Conservation (phyloP, 306 rosid genomes). For the Medicago ruthenica region DNA sequence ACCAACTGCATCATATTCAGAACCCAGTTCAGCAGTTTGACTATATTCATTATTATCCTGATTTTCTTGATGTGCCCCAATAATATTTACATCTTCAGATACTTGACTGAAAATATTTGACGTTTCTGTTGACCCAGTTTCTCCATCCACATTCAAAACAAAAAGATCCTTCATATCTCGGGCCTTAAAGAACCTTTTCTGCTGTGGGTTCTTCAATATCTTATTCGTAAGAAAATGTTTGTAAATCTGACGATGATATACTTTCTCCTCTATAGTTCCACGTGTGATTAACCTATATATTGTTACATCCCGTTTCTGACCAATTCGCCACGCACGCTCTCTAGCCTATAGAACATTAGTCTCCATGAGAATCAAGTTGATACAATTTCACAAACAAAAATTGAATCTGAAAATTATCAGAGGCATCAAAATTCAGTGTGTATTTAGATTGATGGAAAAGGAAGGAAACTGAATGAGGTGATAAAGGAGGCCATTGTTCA, state of each 20-base stretch:
- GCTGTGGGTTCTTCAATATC: slow-evolving; percentile 94
- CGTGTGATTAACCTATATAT: slow-evolving; percentile 92
- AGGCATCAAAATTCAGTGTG: slow-evolving; percentile 28
- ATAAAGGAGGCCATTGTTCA: slow-evolving; percentile 23
- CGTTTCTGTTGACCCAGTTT: slow-evolving; percentile 82
- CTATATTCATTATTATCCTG: slow-evolving; percentile 46
- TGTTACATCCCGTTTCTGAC: slow-evolving; percentile 95
- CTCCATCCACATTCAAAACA: slow-evolving; percentile 71
- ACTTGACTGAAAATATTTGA: slow-evolving; percentile 79
- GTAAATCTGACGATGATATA: slow-evolving; percentile 96
- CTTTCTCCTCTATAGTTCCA: slow-evolving; percentile 97
- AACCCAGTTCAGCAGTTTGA: slow-evolving; percentile 37
- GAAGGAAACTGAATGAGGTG: slow-evolving; percentile 15
- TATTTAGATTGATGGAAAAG: slow-evolving; percentile 6
- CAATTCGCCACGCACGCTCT: slow-evolving; percentile 99
- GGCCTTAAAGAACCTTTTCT: slow-evolving; percentile 94
- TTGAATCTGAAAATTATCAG: slow-evolving; percentile 26
- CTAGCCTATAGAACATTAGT: slow-evolving; percentile 65
- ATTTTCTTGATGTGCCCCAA: slow-evolving; percentile 62
- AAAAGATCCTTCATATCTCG: slow-evolving; percentile 99
- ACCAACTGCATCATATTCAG: slow-evolving; percentile 47
- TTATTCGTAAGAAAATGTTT: slow-evolving; percentile 96
- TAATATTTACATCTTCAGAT: slow-evolving; percentile 68
- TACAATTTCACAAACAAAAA: slow-evolving; percentile 36
- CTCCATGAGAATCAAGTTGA: slow-evolving; percentile 33